Evolutionary conservation across 306 rosid genomes (phyloP).

Genomic region (Herpetospermum pedunculosum): DNA sequence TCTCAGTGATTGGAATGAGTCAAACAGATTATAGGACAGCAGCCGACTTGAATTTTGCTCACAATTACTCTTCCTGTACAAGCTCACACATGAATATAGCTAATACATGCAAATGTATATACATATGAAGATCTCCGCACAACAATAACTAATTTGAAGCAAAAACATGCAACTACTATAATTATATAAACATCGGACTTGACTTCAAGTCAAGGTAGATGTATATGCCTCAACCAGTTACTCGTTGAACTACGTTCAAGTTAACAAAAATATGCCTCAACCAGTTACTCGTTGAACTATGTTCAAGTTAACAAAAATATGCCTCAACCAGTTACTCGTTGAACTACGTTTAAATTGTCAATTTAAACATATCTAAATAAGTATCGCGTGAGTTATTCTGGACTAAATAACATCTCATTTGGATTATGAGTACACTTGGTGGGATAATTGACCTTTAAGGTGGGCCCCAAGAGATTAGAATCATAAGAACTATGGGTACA

Average conservation of each 20-base stretch:
- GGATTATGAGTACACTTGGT: too few species aligned
- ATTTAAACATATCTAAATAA: neutral
- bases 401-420: neutral
- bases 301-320: too few species aligned
- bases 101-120: neutral
- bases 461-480: neutral
- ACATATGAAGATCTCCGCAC: neutral
- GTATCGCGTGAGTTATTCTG: neutral
- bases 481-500: neutral
- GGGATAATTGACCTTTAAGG: too few species aligned
- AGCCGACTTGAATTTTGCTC: slow-evolving; percentile 21
- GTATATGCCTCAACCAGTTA: too few species aligned
- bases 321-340: too few species aligned
- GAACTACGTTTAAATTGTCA: too few species aligned
- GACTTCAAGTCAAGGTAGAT: too few species aligned
- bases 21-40: slow-evolving; percentile 30
- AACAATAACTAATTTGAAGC: neutral
- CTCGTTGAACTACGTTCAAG: too few species aligned
- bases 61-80: slow-evolving; percentile 30
- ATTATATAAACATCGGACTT: too few species aligned
- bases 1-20: slow-evolving; percentile 45
- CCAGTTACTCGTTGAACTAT: too few species aligned
- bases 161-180: neutral
- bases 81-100: slow-evolving; percentile 13
- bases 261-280: too few species aligned